Conservation (phyloP, 306 rosid species). For the Leucaena leucocephala region DNA sequence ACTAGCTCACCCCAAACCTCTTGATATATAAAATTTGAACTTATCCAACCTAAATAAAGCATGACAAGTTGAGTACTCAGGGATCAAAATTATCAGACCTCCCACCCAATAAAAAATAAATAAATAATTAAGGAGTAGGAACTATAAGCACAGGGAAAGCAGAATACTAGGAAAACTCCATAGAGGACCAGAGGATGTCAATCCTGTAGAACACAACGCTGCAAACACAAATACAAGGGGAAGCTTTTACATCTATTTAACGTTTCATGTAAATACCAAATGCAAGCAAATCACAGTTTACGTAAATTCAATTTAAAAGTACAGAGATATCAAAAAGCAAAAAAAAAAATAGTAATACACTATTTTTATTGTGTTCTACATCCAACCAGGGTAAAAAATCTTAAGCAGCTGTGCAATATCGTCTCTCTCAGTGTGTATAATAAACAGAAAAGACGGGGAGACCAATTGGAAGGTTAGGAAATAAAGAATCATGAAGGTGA, state of each 20-base stretch:
- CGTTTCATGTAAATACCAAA: neutral
- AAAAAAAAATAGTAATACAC: slow-evolving; percentile 25
- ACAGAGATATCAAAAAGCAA: neutral
- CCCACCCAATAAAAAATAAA: no score
- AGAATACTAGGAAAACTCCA: neutral
- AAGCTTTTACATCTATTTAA: no score
- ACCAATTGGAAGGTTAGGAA: neutral
- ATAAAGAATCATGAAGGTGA: slow-evolving; percentile 43
- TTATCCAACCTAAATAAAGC: neutral
- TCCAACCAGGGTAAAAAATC: slow-evolving; percentile 34
- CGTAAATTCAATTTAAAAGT: neutral
- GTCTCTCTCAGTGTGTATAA: slow-evolving; percentile 46
- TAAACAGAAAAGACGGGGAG: slow-evolving; percentile 27
- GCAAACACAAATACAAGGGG: neutral
- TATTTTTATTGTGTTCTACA: slow-evolving; percentile 38
- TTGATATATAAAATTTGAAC: no score
- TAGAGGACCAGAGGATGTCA: neutral
- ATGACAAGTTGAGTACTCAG: neutral
- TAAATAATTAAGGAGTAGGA: neutral
- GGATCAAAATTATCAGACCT: neutral
- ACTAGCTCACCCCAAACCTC: neutral
- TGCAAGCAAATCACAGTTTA: neutral
- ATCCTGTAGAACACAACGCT: no score
- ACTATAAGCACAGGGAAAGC: neutral
- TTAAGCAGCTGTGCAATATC: slow-evolving; percentile 23